Percentiles rank a stretch among this genome's conserved stretches.
Evolutionary conservation across 1,139 yeast genomes (phyloP).

Genomic region (Zygosaccharomyces sapae): DNA sequence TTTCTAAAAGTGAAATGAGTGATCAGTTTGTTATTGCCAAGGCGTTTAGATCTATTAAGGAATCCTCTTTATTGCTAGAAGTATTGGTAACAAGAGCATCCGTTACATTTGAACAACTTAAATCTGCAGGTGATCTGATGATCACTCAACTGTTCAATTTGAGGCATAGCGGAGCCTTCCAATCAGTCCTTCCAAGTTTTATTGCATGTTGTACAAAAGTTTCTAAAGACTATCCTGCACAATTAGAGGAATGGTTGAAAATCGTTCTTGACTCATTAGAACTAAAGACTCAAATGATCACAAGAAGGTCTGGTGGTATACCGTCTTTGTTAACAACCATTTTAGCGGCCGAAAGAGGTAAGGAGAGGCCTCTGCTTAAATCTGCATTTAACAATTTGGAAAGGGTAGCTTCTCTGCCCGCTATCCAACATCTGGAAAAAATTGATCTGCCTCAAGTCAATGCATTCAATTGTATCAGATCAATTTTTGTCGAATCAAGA

Average conservation of each 20-base stretch:
- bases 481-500: slow-evolving; percentile 65
- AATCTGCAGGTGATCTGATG: slow-evolving; percentile 50
- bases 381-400: slow-evolving; percentile 51
- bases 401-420: slow-evolving; percentile 50
- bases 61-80: slow-evolving; percentile 56
- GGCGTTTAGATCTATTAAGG: slow-evolving; percentile 84
- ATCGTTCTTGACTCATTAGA: slow-evolving; percentile 51
- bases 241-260: slow-evolving; percentile 54
- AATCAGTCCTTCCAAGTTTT: slow-evolving; percentile 79
- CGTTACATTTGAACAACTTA: slow-evolving; percentile 29
- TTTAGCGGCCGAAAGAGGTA: slow-evolving; percentile 50
- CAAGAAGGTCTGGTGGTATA: slow-evolving; percentile 88
- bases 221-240: slow-evolving; percentile 35
- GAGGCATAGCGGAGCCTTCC: slow-evolving; percentile 87
- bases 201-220: slow-evolving; percentile 58
- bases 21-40: slow-evolving; percentile 62
- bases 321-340: slow-evolving; percentile 79
- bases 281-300: slow-evolving; percentile 60
- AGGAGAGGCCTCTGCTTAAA: slow-evolving; percentile 39
- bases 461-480: slow-evolving; percentile 80
- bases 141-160: slow-evolving; percentile 66
- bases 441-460: slow-evolving; percentile 87
- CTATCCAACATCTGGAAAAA: slow-evolving; percentile 47
- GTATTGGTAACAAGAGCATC: slow-evolving; percentile 37
- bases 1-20: slow-evolving; percentile 41